Evolutionary conservation across 352 stramenopile genomes (phyloP), one percentile per base, ranked within the genome.

Genomic region (Pythium dissimile): DNA sequence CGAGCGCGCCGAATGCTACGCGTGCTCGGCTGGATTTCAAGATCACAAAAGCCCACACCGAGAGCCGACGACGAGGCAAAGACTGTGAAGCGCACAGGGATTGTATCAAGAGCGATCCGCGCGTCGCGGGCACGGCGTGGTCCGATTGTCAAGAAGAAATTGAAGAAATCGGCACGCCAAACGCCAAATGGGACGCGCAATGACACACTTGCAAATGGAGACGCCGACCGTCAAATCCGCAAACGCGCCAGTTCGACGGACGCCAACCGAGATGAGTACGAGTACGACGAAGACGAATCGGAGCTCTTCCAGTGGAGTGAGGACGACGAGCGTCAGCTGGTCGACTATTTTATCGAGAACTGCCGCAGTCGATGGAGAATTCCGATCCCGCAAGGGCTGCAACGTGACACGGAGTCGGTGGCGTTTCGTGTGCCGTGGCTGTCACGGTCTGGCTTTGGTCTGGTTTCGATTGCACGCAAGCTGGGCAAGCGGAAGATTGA

Each of bases 21-120:
- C 26, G 86, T 88, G 34, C 66, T 89, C 0, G 77, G 72, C 18
- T 92, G 82, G 82, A 92, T 90, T 55, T 63, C 73, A 6, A 86
- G 85, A 53, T 83, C 77, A 12, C 72, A 71, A n/a, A 88, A 86
- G 37, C 55, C 63, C 35, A 21, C 45, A 32, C 28, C 62, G 70
- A 82, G 56, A 34, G 0, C 18, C 16, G 26, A 46, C 31, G 50
- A 45, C 20, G 56, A 27, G 9, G 6, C 27, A 30, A 67, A 70
- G 18, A 15, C 39, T 39, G 20, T 48, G 3, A 79, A 75, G 27
- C 69, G 65, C n/a, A 71, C 59, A 27, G 82, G 77, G 1, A 92
- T 92, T 55, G 82, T 92, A 5, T 92, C 82, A n/a, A 77, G 74
- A 5, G 63, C 46, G 31, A 63, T 76, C 20, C 62, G 72, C 34